Evolutionary conservation across 2,329 filamentous ascomycete species (phyloP), one percentile per base, ranked within the genome.

Genomic region (Blastomyces gilchristii): DNA sequence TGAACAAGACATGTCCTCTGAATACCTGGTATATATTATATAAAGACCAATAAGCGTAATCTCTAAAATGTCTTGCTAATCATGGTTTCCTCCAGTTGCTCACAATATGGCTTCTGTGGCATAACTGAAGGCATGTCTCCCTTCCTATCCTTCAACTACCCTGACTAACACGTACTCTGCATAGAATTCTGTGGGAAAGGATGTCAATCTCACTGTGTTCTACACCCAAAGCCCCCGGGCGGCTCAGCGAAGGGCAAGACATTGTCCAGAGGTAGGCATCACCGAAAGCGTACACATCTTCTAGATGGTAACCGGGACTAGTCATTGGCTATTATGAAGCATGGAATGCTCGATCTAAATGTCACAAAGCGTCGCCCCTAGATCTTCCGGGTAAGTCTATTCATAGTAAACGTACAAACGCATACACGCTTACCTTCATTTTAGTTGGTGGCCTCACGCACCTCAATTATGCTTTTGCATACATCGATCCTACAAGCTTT

Each of bases 381-480:
- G 64, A 58, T 37, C 25, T 64, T 18, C 64, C 65, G 37, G 25
- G 58, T 28, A 54, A 61, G 25, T 3, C 11, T 16, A 16, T 39
- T 25, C 16, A 34, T 37, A 31, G 8, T 39, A 58, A 25, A 63
- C 64, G n/a, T 14, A n/a, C 14, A 18, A 18, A 59, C 57, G n/a
- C 61, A 64, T 34, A 65, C 68, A 49, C 63, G 65, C 52, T 65
- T 63, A 41, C 64, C 5, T 39, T 3, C n/a, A 39, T 18, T 43
- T 11, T n/a, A 58, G 56, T 59, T 12, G 37, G 54, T 37, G 62
- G 65, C 11, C 67, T 68, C 9, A 69, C 66, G 0, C 68, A 74
- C 41, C 61, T 76, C 61, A 75, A 75, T 65, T 74, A 71, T 57
- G 75, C 78, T 0, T 81, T 80, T 62, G 75, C 73, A 1, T 74